These are phyloP conservation scores for Salisapilia sapeloensis DNA, from an alignment of 352 stramenopile genomes.

Conservation along the genomic window DNA sequence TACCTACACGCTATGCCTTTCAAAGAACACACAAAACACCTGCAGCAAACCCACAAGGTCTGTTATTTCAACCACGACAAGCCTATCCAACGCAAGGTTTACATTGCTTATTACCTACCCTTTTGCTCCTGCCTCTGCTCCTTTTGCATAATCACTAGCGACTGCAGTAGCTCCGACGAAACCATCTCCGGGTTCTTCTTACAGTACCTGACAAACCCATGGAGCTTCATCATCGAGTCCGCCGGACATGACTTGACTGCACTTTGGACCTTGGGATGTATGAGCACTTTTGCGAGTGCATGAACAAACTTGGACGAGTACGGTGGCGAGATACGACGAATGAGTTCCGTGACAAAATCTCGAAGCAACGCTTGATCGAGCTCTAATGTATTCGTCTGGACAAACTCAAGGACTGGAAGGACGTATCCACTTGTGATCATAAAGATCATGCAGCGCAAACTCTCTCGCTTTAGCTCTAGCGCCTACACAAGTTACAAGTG, in stretches of 20 bases:
- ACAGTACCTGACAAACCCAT: constrained; percentile 44
- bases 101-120: constrained; percentile 2
- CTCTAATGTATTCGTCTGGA: constrained; percentile 60
- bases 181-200: constrained; percentile 40
- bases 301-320: constrained; percentile 65
- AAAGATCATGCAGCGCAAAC: constrained; percentile 71
- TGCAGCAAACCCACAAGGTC: no score
- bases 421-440: constrained; percentile 81
- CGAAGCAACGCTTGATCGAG: constrained; percentile 70
- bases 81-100: no score
- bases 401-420: constrained; percentile 67
- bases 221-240: constrained; percentile 64
- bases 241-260: constrained; percentile 61
- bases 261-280: constrained; percentile 72
- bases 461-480: constrained; percentile 70
- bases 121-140: constrained; percentile 1
- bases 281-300: constrained; percentile 53
- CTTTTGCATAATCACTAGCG: constrained; percentile 30
- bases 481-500: constrained; percentile 8
- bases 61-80: no score
- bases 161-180: constrained; percentile 46
- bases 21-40: no score
- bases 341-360: constrained; percentile 74
- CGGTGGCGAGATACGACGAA: constrained; percentile 47
- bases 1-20: no score